Conservation (phyloP, 2,329 filamentous ascomycete species). For the Biscogniauxia marginata region DNA sequence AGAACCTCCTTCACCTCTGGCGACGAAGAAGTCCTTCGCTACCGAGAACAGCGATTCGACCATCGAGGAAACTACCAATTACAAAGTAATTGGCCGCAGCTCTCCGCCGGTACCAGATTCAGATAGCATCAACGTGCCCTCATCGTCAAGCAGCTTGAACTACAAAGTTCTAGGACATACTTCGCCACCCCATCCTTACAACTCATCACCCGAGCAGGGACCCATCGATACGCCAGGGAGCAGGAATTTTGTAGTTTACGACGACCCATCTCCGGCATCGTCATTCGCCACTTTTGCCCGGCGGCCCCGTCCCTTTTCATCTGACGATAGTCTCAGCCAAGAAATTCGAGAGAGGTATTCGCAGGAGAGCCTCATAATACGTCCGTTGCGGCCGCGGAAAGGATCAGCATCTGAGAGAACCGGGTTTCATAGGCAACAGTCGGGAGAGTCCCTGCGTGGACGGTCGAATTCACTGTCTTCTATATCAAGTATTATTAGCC, state of each 20-base stretch:
- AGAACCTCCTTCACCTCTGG: conserved; percentile 20
- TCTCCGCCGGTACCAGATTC: conserved; percentile 41
- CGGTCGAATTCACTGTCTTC: conserved; percentile 52
- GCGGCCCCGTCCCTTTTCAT: conserved; percentile 28
- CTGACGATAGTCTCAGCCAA: conserved; percentile 35
- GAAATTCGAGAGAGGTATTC: conserved; percentile 49
- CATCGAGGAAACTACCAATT: conserved; percentile 48
- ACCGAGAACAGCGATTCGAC: conserved; percentile 44
- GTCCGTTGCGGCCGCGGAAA: conserved; percentile 50
- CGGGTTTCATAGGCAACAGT: conserved; percentile 48
- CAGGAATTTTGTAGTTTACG: conserved; percentile 54
- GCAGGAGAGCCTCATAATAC: conserved; percentile 59
- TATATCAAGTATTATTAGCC: conserved; percentile 52
- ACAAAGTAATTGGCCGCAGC: conserved; percentile 52
- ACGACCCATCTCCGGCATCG: conserved; percentile 41
- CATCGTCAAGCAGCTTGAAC: conserved; percentile 48
- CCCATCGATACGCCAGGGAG: conserved; percentile 35
- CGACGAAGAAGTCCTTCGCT: conserved; percentile 38
- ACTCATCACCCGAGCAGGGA: conserved; percentile 24
- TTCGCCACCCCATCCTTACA: conserved; percentile 42
- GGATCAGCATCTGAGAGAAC: conserved; percentile 49
- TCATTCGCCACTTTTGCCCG: conserved; percentile 34
- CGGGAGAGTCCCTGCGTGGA: conserved; percentile 52
- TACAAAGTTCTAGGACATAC: conserved; percentile 50
- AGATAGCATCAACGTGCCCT: conserved; percentile 40